phyloP scores from a whole-genome alignment of 306 rosid genomes.

The Dalbergia cultrata region DNA sequence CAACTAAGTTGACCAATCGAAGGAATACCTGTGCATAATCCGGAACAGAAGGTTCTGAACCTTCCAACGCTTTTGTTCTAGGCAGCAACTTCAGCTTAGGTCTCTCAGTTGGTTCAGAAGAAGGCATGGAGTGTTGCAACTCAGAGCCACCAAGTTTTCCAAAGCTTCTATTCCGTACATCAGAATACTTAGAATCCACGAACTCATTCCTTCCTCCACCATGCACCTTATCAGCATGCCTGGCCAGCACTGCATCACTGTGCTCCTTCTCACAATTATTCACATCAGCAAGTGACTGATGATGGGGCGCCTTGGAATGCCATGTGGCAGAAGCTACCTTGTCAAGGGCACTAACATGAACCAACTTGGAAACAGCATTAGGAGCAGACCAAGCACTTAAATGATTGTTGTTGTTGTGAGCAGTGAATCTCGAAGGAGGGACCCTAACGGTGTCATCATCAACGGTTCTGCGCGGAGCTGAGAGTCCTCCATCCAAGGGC shows the following conservation, averaged over 20 bases:
- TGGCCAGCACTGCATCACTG: constrained; percentile 65
- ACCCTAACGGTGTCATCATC: constrained; percentile 74
- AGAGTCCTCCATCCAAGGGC: constrained; percentile 77
- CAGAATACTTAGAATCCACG: constrained; percentile 54
- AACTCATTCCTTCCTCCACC: constrained; percentile 67
- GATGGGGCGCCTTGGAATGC: constrained; percentile 74
- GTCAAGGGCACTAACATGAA: constrained; percentile 89
- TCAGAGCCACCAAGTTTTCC: constrained; percentile 62
- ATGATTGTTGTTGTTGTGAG: not conserved
- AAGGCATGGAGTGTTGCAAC: constrained; percentile 52
- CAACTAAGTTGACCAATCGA: constrained; percentile 32
- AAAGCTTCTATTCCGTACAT: constrained; percentile 54
- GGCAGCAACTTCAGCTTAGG: constrained; percentile 87
- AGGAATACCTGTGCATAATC: constrained; percentile 69
- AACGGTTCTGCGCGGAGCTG: constrained; percentile 71
- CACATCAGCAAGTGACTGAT: constrained; percentile 69
- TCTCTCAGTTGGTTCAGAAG: constrained; percentile 69
- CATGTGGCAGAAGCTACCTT: constrained; percentile 97
- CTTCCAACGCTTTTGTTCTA: constrained; percentile 68
- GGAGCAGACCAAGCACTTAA: constrained; percentile 65
- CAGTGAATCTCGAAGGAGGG: constrained; percentile 54
- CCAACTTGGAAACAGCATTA: constrained; percentile 82
- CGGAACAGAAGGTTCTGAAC: constrained; percentile 58
- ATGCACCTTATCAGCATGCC: constrained; percentile 59
- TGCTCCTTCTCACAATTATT: constrained; percentile 56